Base-by-base conservation (phyloP, 1,284 basidiomycete genomes). In the Apiotrichum porosum region DNA sequence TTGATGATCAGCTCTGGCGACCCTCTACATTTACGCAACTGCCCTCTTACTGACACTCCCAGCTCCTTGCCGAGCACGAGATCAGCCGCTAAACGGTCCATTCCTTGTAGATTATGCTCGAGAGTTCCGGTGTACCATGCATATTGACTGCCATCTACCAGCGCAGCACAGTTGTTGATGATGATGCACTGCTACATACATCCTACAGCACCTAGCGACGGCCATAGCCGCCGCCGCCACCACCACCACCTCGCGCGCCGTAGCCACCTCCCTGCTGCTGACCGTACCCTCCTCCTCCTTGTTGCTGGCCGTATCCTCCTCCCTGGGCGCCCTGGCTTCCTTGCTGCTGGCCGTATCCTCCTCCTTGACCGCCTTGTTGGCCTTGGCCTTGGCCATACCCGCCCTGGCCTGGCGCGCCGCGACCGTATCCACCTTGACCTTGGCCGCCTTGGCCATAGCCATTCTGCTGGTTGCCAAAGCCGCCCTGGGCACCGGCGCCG, bases 61-160 rank as follows among this genome's bases (percentile, higher is more conserved):
- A 93, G 90, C 79, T 95, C 18, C 77, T 95, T 28, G 88, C 88
- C 4, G 92, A 94, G 65, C 87, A 94, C 64, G 91, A 95, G 73
- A 87, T 95, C 21, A 63, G 66, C 22, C 56, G 71, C 56, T 72
- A 45, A 40, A n/a, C n/a, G 12, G 9, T 33, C 32, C 32, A 33
- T 17, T 33, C 14, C 14, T 17, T 26, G 24, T 47, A 15, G 17
- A 13, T 12, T 28, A 17, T 13, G 8, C 23, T 13, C 37, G n/a
- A 9, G n/a, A 10, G 6, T 40, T 22, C 32, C 40, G 40, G 40
- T 42, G 31, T 42, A 42, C 30, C 40, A 42, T 54, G 52, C 52
- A 54, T 53, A 19, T 41, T 40, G 28, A 26, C 32, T 36, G 23
- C 31, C 26, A 12, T 28, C 26, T 12, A 28, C 26, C 26, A 6